A percentile compares a stretch with the other conserved stretches of the same genome.
Conservation (phyloP, 192 early-diverging fungal genomes). For the Fimicolochytrium jonesii region DNA sequence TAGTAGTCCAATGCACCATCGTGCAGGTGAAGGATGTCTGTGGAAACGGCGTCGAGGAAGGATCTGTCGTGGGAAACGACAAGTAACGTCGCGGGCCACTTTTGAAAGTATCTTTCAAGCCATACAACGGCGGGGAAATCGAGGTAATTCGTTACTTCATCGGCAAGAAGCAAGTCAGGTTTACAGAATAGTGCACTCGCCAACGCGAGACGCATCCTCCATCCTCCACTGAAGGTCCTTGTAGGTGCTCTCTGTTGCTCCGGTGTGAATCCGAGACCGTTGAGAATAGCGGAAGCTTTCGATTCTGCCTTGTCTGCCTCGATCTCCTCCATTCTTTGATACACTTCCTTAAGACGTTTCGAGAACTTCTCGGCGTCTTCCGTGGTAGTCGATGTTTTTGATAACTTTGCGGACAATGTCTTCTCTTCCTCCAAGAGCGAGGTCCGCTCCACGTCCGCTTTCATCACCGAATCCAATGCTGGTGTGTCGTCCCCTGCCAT, state of each 20-base stretch:
- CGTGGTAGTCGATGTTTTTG: slow-evolving; percentile 34
- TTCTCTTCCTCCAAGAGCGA: slow-evolving; percentile 83
- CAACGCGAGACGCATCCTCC: slow-evolving; percentile 81
- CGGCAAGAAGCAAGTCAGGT: slow-evolving; percentile 78
- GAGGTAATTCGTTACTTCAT: slow-evolving; percentile 71
- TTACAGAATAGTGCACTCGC: slow-evolving; percentile 78
- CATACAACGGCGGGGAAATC: slow-evolving; percentile 95
- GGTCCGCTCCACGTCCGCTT: slow-evolving; percentile 91
- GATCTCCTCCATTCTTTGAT: slow-evolving; percentile 85
- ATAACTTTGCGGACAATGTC: slow-evolving; percentile 51
- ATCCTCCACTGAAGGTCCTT: slow-evolving; percentile 70
- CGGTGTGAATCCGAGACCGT: slow-evolving; percentile 67
- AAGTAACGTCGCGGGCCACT: slow-evolving; percentile 86
- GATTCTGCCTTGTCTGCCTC: slow-evolving; percentile 96
- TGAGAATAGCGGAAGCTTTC: slow-evolving; percentile 54
- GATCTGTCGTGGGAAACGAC: slow-evolving; percentile 98
- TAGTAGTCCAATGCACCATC: slow-evolving; percentile 91
- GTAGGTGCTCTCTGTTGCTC: slow-evolving; percentile 63
- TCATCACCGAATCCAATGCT: slow-evolving; percentile 83
- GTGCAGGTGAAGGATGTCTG: slow-evolving; percentile 95
- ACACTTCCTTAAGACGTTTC: slow-evolving; percentile 71
- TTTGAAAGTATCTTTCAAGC: slow-evolving; percentile 91
- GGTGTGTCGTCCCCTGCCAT: slow-evolving; percentile 86
- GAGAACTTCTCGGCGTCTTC: slow-evolving; percentile 44
- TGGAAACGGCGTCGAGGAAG: slow-evolving; percentile 95